Conservation (phyloP, 257 asterid genomes). For the Prunella vulgaris region DNA sequence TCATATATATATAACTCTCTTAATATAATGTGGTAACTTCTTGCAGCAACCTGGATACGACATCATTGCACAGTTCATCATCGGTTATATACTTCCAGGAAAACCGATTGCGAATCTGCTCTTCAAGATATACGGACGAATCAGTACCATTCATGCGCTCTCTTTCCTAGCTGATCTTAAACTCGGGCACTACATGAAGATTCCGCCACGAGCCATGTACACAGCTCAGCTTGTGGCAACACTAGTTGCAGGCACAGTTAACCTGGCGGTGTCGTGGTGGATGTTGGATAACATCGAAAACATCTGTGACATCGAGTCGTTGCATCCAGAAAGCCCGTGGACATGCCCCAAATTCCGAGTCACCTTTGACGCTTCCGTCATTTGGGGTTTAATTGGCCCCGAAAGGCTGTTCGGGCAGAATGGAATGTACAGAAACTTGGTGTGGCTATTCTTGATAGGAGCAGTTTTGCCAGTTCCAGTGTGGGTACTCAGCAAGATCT, state of each 20-base stretch:
- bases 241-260: constrained; percentile 62
- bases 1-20: neutral
- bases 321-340: constrained; percentile 90
- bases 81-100: constrained; percentile 85
- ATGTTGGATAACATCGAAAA: constrained; percentile 74
- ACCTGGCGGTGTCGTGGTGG: constrained; percentile 91
- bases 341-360: constrained; percentile 85
- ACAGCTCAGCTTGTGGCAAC: constrained; percentile 85
- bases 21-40: neutral
- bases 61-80: constrained; percentile 85
- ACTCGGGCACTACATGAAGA: constrained; percentile 96
- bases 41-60: constrained; percentile 97
- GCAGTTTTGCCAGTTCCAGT: constrained; percentile 82
- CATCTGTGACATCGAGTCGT: constrained; percentile 71
- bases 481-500: constrained; percentile 74
- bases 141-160: constrained; percentile 81
- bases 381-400: constrained; percentile 90
- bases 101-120: constrained; percentile 86
- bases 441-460: constrained; percentile 84
- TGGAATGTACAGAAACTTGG: constrained; percentile 74
- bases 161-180: constrained; percentile 89
- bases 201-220: constrained; percentile 89
- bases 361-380: constrained; percentile 79
- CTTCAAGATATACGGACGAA: constrained; percentile 93
- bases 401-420: constrained; percentile 67